Conservation (phyloP, 306 rosid genomes). For the Cicer judaicum region DNA sequence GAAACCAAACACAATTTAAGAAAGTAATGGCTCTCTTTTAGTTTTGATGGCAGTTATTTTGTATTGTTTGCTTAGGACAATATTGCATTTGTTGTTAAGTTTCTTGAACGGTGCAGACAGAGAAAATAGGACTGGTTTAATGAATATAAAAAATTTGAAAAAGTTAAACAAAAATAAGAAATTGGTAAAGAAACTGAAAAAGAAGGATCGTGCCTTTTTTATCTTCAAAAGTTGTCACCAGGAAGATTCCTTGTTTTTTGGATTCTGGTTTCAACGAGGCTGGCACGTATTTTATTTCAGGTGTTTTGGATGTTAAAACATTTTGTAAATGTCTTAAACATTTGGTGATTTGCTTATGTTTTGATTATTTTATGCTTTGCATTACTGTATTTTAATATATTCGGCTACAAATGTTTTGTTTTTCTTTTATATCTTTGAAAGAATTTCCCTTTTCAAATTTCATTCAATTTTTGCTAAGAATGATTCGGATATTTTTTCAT, state of each 20-base stretch:
- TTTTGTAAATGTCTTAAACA: too few species aligned
- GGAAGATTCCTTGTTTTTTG: conserved; percentile 87
- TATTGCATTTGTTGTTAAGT: not conserved
- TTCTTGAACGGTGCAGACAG: conserved; percentile 63
- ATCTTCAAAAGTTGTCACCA: conserved; percentile 86
- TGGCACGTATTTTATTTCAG: conserved; percentile 51
- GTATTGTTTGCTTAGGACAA: not conserved
- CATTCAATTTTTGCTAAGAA: not conserved
- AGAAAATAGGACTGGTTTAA: conserved; percentile 65
- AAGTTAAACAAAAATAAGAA: conserved; percentile 86
- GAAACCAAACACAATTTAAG: not conserved
- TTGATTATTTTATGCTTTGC: not conserved
- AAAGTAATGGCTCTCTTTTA: not conserved
- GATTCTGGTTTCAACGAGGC: conserved; percentile 94
- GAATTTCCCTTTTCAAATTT: not conserved
- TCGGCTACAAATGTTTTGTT: not conserved
- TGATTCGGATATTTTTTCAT: not conserved
- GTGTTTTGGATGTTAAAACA: too few species aligned
- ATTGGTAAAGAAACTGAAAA: conserved; percentile 80
- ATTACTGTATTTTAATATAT: not conserved
- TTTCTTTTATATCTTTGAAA: not conserved
- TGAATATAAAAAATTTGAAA: conserved; percentile 84
- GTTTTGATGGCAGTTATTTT: not conserved
- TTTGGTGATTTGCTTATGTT: not conserved
- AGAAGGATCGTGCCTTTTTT: conserved; percentile 80